Percentiles rank a stretch among this genome's conserved stretches.
phyloP scores from a whole-genome alignment of 2,329 filamentous ascomycete species.

The Fusarium torulosum region DNA sequence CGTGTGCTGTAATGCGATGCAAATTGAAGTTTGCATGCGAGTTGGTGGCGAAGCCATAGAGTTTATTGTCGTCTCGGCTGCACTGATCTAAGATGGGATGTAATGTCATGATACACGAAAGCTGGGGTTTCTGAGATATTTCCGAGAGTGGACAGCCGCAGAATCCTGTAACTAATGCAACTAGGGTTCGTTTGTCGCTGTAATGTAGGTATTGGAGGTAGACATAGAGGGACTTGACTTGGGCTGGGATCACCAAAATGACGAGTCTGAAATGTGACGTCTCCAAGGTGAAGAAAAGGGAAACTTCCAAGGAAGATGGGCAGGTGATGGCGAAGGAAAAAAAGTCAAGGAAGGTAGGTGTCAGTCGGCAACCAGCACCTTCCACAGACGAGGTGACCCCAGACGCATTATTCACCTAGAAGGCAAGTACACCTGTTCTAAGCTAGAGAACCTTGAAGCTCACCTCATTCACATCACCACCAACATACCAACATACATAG shows the following conservation, averaged over 20 bases:
- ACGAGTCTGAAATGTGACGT: slow-evolving; percentile 39
- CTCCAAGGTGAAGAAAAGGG: slow-evolving; percentile 17
- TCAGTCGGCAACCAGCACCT: background rate
- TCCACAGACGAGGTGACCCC: slow-evolving; percentile 2
- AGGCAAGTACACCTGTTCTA: slow-evolving; percentile 5
- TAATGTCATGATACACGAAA: slow-evolving; percentile 18
- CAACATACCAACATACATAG: background rate
- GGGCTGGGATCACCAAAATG: slow-evolving; percentile 24
- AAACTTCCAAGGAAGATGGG: background rate
- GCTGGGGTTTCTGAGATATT: slow-evolving; percentile 35
- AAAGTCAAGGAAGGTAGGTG: slow-evolving; percentile 10
- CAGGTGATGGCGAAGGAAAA: slow-evolving; percentile 24
- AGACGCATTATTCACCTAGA: slow-evolving; percentile 10
- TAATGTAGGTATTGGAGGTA: background rate
- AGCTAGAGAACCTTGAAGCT: slow-evolving; percentile 14
- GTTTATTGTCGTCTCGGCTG: slow-evolving; percentile 15
- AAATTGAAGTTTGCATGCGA: slow-evolving; percentile 26
- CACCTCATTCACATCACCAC: slow-evolving; percentile 20
- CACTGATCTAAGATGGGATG: slow-evolving; percentile 10
- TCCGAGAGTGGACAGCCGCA: slow-evolving; percentile 29
- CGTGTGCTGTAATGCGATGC: slow-evolving; percentile 3
- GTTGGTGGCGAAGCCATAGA: slow-evolving; percentile 25
- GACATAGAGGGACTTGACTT: background rate
- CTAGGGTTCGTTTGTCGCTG: slow-evolving; percentile 16
- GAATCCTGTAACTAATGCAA: slow-evolving; percentile 21